Conservation (phyloP, 371 early-diverging fungal species). For the Fennellomyces sp. region DNA sequence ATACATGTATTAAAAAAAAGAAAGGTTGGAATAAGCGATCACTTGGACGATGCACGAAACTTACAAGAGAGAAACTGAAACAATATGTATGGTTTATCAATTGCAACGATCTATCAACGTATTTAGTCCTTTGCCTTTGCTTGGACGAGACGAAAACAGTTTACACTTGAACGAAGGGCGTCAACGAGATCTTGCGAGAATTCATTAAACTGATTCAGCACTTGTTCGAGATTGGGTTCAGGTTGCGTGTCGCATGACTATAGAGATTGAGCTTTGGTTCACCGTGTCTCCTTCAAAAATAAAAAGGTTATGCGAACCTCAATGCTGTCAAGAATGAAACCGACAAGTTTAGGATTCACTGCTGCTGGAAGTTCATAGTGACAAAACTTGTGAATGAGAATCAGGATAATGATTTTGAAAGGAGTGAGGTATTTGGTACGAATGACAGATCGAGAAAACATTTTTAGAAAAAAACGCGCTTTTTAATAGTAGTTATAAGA, state of each 20-base stretch:
- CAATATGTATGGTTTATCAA: conserved; percentile 4
- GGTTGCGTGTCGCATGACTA: conserved; percentile 8
- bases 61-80: conserved; percentile 11
- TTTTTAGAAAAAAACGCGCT: not conserved
- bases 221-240: conserved; percentile 2
- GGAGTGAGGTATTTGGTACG: conserved; percentile 21
- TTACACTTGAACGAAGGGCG: not conserved
- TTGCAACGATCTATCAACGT: not conserved
- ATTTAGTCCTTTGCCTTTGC: not conserved
- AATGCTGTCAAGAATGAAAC: conserved; percentile 13
- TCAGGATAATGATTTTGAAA: conserved; percentile 20
- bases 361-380: conserved; percentile 10
- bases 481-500: not conserved
- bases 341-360: conserved; percentile 12
- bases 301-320: conserved; percentile 4
- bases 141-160: no score
- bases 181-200: not conserved
- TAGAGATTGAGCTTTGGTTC: not conserved
- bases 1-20: not conserved
- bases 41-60: not conserved
- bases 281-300: no score
- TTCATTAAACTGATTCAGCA: not conserved
- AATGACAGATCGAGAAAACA: conserved; percentile 11
- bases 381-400: conserved; percentile 16
- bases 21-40: not conserved